Conservation (phyloP, 768 basidiomycete species). For the Trametes cubensis region DNA sequence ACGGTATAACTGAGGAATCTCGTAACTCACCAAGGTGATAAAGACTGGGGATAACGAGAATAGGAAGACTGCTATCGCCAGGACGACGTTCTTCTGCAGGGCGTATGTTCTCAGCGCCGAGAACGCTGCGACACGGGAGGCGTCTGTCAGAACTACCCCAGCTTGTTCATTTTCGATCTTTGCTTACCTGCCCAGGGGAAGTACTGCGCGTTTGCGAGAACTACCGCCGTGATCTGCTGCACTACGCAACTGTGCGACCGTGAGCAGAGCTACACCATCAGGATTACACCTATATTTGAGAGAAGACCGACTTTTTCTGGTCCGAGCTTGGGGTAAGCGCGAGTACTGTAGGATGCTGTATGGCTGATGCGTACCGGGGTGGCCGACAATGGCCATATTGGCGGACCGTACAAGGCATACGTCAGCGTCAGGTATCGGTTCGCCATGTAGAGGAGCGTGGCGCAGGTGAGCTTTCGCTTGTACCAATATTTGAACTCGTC, state of each 20-base stretch:
- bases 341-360: neutral
- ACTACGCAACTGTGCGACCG: too few species aligned
- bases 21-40: neutral
- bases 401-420: neutral
- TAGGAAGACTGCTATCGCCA: neutral
- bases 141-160: neutral
- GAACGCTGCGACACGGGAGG: neutral
- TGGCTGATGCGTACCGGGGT: neutral
- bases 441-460: neutral
- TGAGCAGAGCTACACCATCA: neutral
- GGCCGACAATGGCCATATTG: neutral
- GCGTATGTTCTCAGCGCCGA: neutral
- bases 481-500: too few species aligned
- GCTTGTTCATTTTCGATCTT: too few species aligned
- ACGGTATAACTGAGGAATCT: neutral
- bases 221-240: too few species aligned
- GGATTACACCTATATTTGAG: neutral
- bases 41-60: neutral
- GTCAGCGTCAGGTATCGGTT: neutral
- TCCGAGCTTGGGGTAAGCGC: too few species aligned
- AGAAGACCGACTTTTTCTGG: neutral
- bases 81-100: neutral
- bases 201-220: neutral
- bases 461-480: neutral
- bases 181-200: neutral